Evolutionary conservation across 2,329 filamentous ascomycete genomes (phyloP), one percentile per base, ranked within the genome.

Genomic region (Beauveria sp.): DNA sequence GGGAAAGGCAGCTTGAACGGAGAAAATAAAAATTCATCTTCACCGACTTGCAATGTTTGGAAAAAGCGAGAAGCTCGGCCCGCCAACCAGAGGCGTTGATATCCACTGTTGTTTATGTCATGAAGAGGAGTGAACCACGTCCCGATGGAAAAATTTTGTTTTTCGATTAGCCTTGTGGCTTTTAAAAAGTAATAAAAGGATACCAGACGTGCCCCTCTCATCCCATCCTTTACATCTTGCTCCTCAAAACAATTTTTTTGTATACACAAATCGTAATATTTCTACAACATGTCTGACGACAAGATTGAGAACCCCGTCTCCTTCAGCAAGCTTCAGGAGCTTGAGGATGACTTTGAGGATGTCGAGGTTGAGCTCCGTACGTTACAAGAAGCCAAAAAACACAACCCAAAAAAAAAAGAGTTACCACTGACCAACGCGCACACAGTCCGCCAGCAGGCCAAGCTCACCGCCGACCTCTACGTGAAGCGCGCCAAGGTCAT

Each of bases 311-410:
- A 76, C 63, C 66, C 75, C 62, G 76, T 88, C 64, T 83, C 81
- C 62, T 92, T 91, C 75, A 88, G 91, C 75, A 84, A 93, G 72
- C 85, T 97, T 65, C 83, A 85, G 62, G 83, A 88, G 61, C 80
- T 97, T 65, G 91, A 96, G 79, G 82, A 86, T 67, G 88, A 96
- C 65, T 96, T 96, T 69, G 87, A 92, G 63, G 85, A 92, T 68
- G 86, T 86, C 41, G 92, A 97, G 76, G 81, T 87, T 41, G 88
- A 96, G 72, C 87, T 94, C 69, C 82, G 92, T 96, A 80, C 72
- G 88, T 37, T 10, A 16, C 10, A 8, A 20, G 18, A 22, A n/a
- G 18, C 18, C 7, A 26, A 55, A 12, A 9, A 16, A 10, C 8
- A 30, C n/a, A 28, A 26, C 14, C 18, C 9, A 18, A n/a, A 12